Base-by-base conservation (phyloP, 2,329 filamentous ascomycete genomes). In the Alternaria hordeiaustralica region DNA sequence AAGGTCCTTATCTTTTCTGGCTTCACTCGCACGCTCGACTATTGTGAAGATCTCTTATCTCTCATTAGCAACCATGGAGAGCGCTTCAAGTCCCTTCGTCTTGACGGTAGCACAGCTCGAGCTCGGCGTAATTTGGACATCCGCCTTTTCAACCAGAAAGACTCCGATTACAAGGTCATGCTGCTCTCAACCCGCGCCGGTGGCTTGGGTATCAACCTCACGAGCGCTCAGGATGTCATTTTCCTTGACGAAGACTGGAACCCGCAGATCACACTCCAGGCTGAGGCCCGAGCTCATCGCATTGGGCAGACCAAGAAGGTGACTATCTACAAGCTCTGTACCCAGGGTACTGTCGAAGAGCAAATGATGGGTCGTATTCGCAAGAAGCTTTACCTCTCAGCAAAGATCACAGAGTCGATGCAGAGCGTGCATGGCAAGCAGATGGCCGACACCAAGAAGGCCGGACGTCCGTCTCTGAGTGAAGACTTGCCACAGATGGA, bases 371-470 rank as follows among this genome's bases (percentile, higher is more conserved):
- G 85, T 0, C 79, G 86, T 2, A 85, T 88, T n/a, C 81, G 83
- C 7, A 89, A 89, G 80, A 90, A 89, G 75, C 78, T 89, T 0
- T 89, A 89, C 64, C 79, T 89, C 0, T 88, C 87, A 0, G 82
- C 85, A 0, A 89, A 88, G 69, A 86, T 89, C 18, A 88, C 86
- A 0, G 87, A 88, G 63, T 84, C 83, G 2, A 87, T 88, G 85
- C 81, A 84, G 45, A 86, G 84, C 66, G 82, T 87, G 7, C 84
- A 87, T 67, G 69, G 72, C 41, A 73, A 74, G 26, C 78, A 80
- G 1, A 73, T 75, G 5, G 61, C 73, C 2, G 68, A 58, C 0
- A 71, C 70, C 26, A 58, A 63, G 10, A 41, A 58, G 51, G 26
- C n/a, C 5, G 69, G 71, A 6, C 70, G 69, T 8, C 30, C 64